phyloP scores from a whole-genome alignment of 257 asterid species.

The Mitragyna speciosa region DNA sequence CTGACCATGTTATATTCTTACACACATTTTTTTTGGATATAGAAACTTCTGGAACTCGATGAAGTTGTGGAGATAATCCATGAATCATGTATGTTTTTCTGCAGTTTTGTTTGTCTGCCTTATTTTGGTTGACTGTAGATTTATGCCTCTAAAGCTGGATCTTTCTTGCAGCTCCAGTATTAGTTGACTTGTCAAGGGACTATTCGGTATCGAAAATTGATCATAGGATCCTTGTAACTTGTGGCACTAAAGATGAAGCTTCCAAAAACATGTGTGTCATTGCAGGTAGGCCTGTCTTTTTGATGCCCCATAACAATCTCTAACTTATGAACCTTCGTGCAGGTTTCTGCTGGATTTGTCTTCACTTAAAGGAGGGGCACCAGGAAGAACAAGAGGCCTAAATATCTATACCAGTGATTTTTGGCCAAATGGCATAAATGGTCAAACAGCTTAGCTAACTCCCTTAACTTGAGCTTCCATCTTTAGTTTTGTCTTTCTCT shows the following conservation, averaged over 20 bases:
- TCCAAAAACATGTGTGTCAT: conserved; percentile 42
- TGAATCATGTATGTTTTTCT: conserved; percentile 51
- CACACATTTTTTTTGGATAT: conserved; percentile 18
- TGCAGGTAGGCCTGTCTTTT: conserved; percentile 13
- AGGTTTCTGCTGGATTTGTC: conserved; percentile 67
- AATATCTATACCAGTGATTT: conserved; percentile 28
- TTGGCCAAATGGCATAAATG: conserved; percentile 29
- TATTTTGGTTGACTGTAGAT: not conserved
- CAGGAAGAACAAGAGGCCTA: conserved; percentile 83
- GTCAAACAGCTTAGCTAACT: conserved; percentile 35
- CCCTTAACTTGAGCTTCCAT: not conserved
- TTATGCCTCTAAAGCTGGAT: not conserved
- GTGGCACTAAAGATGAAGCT: conserved; percentile 31
- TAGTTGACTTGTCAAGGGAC: conserved; percentile 45
- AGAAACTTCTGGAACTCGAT: conserved; percentile 63
- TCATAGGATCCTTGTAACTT: conserved; percentile 52
- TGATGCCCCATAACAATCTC: conserved; percentile 4
- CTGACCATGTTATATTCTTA: not conserved
- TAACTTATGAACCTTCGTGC: conserved; percentile 24
- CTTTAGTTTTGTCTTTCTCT: not conserved
- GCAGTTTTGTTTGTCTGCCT: not conserved
- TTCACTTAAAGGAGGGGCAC: conserved; percentile 76
- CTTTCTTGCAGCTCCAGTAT: conserved; percentile 37
- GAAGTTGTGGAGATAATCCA: conserved; percentile 30
- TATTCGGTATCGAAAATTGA: conserved; percentile 49